Base-by-base conservation (phyloP, 495 filamentous ascomycete species). In the Penicillium soppii region DNA sequence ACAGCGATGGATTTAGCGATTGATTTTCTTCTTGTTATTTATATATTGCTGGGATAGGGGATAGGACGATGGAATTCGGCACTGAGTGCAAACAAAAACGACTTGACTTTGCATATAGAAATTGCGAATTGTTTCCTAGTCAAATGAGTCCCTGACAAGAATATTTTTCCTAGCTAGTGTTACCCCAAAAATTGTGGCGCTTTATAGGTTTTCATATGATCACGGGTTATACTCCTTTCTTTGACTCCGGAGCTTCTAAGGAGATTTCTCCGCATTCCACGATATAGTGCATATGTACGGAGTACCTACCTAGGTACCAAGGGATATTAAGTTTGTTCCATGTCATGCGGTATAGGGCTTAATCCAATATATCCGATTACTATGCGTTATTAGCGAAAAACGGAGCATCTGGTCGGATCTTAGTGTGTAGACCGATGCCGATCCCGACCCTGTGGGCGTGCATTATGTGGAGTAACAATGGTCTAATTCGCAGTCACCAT, bases 1-100 rank as follows among this genome's bases (percentile, higher is more conserved):
- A 56, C 53, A 48, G 44, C 33, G 37, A 43, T 42, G 32, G 50
- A 38, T 43, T 57, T 47, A 53, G 49, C 49, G 54, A 53, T 43
- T 36, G 23, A 17, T 41, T 50, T 50, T 57, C 17, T 23, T 40
- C 43, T 48, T 17, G 8, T 32, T 32, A 7, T 5, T 32, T 32
- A n/a, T 32, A 5, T 32, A 10, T 32, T 32, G 7, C 13, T 32
- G 3, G 10, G 29, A 3, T 7, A 32, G 13, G 10, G 29, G 3
- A 12, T 32, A 5, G 29, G n/a, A n/a, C n/a, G n/a, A n/a, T n/a
- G n/a, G n/a, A n/a, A n/a, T n/a, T n/a, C n/a, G n/a, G n/a, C n/a
- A n/a, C n/a, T n/a, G n/a, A n/a, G n/a, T n/a, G n/a, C n/a, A n/a
- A n/a, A n/a, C n/a, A n/a, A n/a, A n/a, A n/a, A n/a, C n/a, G n/a